phyloP scores from a whole-genome alignment of 1,284 basidiomycete genomes.

The Tylopilus orsonianus region DNA sequence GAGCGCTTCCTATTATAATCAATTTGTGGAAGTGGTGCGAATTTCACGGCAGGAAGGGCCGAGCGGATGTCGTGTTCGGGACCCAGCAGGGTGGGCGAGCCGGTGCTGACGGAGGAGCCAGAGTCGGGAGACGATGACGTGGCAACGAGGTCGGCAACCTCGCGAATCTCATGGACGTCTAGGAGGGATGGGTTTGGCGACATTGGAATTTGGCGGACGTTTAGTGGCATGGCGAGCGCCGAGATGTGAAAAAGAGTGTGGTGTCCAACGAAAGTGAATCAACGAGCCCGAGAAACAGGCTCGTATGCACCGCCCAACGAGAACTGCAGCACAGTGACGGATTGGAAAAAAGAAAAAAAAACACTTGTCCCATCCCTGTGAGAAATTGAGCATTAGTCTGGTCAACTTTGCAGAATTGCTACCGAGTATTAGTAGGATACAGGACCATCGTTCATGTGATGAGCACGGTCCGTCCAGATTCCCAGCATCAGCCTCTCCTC shows the following conservation, averaged over 20 bases:
- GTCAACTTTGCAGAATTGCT: conserved; percentile 4
- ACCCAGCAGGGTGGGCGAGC: conserved; percentile 15
- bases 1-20: conserved; percentile 56
- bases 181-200: conserved; percentile 7
- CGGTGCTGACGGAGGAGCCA: conserved; percentile 17
- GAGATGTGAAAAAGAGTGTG: conserved; percentile 25
- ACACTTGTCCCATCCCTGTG: not conserved
- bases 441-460: conserved; percentile 34
- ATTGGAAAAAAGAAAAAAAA: conserved; percentile 1
- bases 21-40: conserved; percentile 63
- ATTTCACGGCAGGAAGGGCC: conserved; percentile 45
- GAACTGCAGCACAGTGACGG: not conserved
- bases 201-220: conserved; percentile 22
- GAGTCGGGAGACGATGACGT: conserved; percentile 22
- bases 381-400: conserved; percentile 1
- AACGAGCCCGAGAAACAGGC: not conserved
- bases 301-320: conserved; percentile 20
- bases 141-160: conserved; percentile 9
- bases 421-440: not conserved
- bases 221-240: not conserved
- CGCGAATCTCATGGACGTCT: conserved; percentile 21
- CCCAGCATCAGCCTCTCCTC: conserved; percentile 43
- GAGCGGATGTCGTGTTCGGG: conserved; percentile 17
- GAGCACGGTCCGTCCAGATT: conserved; percentile 60
- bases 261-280: conserved; percentile 24